These are phyloP conservation scores for Paramecium biaurelia DNA, from an alignment of 73 alveolate species.

Conservation along the genomic window DNA sequence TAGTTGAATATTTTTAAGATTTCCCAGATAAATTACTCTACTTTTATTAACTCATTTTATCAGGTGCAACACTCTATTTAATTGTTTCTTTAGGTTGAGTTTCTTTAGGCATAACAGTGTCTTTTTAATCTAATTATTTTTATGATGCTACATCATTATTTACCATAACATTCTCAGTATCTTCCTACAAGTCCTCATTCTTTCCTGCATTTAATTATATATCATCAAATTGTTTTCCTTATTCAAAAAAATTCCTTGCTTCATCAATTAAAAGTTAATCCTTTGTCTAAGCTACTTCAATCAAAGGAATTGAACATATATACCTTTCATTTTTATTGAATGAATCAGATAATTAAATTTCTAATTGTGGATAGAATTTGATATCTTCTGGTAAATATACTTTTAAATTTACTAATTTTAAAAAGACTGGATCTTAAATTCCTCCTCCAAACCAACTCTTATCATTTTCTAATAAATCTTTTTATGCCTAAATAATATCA, in stretches of 20 bases:
- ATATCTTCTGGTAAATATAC: background rate
- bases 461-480: background rate
- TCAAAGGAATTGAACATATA: slow-evolving; percentile 40
- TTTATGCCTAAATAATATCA: background rate
- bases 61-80: background rate
- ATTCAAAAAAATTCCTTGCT: slow-evolving; percentile 46
- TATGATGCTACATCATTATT: background rate
- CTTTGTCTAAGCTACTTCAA: slow-evolving; percentile 20
- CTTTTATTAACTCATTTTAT: background rate
- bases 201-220: slow-evolving; percentile 60
- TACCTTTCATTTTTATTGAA: slow-evolving; percentile 8
- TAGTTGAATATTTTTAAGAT: background rate
- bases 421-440: slow-evolving; percentile 21
- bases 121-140: background rate
- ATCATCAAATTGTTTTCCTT: slow-evolving; percentile 12
- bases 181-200: slow-evolving; percentile 52
- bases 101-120: background rate
- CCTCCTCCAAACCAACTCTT: slow-evolving; percentile 57
- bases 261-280: background rate
- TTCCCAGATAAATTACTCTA: background rate
- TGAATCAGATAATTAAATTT: slow-evolving; percentile 35
- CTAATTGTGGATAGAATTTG: slow-evolving; percentile 46
- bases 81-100: background rate
- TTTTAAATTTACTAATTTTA: background rate
- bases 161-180: background rate